Base-by-base conservation (phyloP, 106 monocot species). In the Ottelia alismoides region DNA sequence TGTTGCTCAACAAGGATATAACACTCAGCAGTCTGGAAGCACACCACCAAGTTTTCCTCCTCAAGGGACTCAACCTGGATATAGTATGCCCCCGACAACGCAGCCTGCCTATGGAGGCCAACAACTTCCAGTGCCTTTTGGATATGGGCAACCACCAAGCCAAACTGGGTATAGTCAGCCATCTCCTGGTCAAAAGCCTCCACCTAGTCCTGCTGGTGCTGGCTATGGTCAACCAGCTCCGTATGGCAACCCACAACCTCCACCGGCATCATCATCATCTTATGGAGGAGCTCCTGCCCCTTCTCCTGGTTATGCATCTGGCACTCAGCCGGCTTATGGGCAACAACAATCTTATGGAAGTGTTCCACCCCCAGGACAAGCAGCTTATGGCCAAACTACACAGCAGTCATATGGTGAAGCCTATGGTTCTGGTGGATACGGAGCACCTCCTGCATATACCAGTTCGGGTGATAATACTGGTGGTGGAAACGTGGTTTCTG, bases 341-440 rank as follows among this genome's bases (percentile, higher is more conserved):
- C 30, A 48, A 16, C 45, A 24, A 19, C 58, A 22, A 24, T 20
- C 61, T 20, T 49, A 61, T 22, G 19, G 27, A 5, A 27, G 61
- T 49, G 47, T 6, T 11, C 29, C 49, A 30, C 61, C 61, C 11
- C 49, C 27, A 30, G 61, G 49, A 28, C 61, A 61, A 27, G 4
- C 59, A 24, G 59, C 12, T 10, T 61, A 61, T 30, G 29, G 49
- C 21, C 47, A 28, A 21, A 3, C 11, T 3, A 5, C 5, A 2
- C 61, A 61, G 2, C 43, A 45, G 4, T 17, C 43, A 1, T 49
- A 61, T 22, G 10, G 12, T 2, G 49, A 61, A 10, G 11, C 61
- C 20, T 69, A 69, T 69, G 68, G 60, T 16, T 5, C 52, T 12
- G 48, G 65, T 44, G 68, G 52, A 0, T 69, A 52, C 45, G 14